Evolutionary conservation across 2,329 filamentous ascomycete genomes (phyloP), one percentile per base, ranked within the genome.

Genomic region (Colletotrichum eleusines): DNA sequence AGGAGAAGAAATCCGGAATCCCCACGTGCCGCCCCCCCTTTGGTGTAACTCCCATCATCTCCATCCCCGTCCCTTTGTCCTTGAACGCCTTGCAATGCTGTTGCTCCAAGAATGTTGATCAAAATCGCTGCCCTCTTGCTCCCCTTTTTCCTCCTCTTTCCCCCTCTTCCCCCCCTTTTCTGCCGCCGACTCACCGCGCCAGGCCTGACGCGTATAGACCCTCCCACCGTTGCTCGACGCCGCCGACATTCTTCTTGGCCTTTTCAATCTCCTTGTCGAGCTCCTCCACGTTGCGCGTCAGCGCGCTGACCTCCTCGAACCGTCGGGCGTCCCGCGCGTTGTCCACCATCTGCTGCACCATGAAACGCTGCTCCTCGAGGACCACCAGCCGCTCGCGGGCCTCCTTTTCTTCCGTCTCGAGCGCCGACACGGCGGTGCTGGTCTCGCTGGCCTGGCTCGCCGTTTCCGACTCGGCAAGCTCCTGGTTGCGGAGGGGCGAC

Each of bases 321-420:
- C 93, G 90, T 35, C 93, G 85, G 14, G 92, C 89, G 51, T 90
- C 91, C 58, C 91, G 91, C 0, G 94, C 94, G 71, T 91, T 89
- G 9, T 88, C 89, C 54, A 97, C 89, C 94, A 97, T 97, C 75
- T 93, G 90, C 46, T 91, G 89, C 0, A 98, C 94, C 81, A 97
- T 90, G 80, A 97, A 97, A 73, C 91, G 92, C 79, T 98, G 95
- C 81, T 98, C 95, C 79, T 97, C 94, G 1, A 98, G 85, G 8
- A 98, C 91, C 38, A 96, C 92, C 16, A 97, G 83, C 5, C 90
- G 86, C 76, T 97, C 94, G 20, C 92, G 88, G 1, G 97, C 83
- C 26, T 93, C 89, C 78, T 94, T 95, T 79, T 97, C 94, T 78
- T 97, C 94, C 0, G 88, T 89, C 80, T 97, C 94, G 5, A 97